Evolutionary conservation across 257 asterid species (phyloP), one percentile per base, ranked within the genome.

Genomic region (Solanum piurae): DNA sequence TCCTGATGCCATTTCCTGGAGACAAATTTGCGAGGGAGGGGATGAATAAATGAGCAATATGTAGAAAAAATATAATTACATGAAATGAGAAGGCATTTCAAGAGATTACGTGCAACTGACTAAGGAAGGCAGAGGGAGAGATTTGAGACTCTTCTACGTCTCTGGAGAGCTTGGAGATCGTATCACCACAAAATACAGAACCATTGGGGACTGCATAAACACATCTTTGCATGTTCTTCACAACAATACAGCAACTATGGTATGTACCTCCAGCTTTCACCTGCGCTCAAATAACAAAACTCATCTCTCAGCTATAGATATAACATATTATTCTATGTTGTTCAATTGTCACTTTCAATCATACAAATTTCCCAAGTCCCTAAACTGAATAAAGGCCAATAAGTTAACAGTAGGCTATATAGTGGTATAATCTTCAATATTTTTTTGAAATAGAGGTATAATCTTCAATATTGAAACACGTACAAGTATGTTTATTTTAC

Each of bases 221-320:
- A 34, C 98, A 97, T 93, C 99, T 93, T 89, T 94, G 96, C 97
- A 93, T 93, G 91, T 93, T 92, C 91, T 91, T 94, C 55, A 96
- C 98, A 89, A 94, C 94, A 89, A 93, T 95, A 87, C 99, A 97
- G 91, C 99, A 97, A 90, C 99, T 96, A 76, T 95, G 94, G 91
- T 94, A 97, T 84, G 93, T 86, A 38, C 90, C 90, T 87, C 95
- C 98, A 79, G 95, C 91, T 93, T 95, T 94, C 60, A 97, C 99
- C 99, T 97, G 84, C 33, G 90, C 86, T 86, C 88, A 72, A 92
- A 80, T 31, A 79, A 89, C 76, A 90, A 85, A 69, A 73, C 69
- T 83, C 86, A 87, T 88, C 89, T 76, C 85, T 89, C 88, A 89
- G 79, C 46, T 83, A 73, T 34, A 34, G 62, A 42, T 12, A 40